Base-by-base conservation (phyloP, 2,329 filamentous ascomycete genomes). In the Aspergillus intermedius region DNA sequence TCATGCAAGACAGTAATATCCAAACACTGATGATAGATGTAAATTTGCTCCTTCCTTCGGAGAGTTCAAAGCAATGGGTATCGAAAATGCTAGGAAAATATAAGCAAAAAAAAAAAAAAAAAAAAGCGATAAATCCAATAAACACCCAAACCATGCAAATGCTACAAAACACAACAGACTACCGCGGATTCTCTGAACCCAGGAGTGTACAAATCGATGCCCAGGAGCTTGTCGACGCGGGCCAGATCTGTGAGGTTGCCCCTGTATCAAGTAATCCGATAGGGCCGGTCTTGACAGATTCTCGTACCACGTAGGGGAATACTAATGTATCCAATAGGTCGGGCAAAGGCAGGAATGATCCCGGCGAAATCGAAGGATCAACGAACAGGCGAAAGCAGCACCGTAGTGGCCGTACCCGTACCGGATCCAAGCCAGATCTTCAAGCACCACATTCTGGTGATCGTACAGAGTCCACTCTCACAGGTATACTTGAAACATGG, bases 241-340 rank as follows among this genome's bases (percentile, higher is more conserved):
- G 87, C 88, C 52, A 96, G 80, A 45, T 91, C 91, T 10, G 91
- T 91, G 1, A 91, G 90, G 40, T 88, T 91, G 44, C 25, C 91
- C 91, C 41, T 81, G 77, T 78, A 97, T 95, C 42, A 86, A 87
- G 72, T 96, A 96, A 60, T 93, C 89, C 43, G 91, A 91, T 2
- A 91, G 91, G 25, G 88, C 88, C 45, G 96, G 76, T 13, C 91
- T 91, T 67, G 95, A 88, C 62, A 87, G 78, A 69, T 91, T 94
- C 77, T 96, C 91, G 64, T 96, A 97, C 91, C 91, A 97, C 1
- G 91, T 91, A 22, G 91, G 88, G 19, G 91, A 93, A 95, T 81
- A 72, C 90, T 93, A 82, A 96, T 86, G 78, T 91, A 96, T 50
- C 91, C 91, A 60, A 96, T 95, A 45, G 86, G 83, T 58, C 86